phyloP scores from a whole-genome alignment of 2,329 filamentous ascomycete species.

The Clonostachys sp. region DNA sequence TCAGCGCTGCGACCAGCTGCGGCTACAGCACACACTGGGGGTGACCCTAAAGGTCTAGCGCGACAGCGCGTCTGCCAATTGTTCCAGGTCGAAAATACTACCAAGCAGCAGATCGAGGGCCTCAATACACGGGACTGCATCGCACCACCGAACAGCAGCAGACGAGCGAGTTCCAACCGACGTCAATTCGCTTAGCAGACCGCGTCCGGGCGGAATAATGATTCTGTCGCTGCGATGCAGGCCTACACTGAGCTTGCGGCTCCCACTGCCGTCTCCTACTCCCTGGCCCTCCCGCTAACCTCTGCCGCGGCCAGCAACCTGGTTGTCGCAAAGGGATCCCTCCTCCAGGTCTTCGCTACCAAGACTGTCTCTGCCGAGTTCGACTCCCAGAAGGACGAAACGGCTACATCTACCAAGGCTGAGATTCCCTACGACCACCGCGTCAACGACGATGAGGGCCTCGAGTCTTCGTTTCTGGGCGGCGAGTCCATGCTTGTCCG shows the following conservation, averaged over 20 bases:
- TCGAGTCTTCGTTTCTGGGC: constrained; percentile 63
- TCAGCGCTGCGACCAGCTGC: too few relatives aligned
- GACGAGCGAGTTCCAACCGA: too few relatives aligned
- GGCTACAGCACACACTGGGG: too few relatives aligned
- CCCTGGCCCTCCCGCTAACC: constrained; percentile 73
- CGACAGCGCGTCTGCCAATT: too few relatives aligned
- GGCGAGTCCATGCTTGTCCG: constrained; percentile 57
- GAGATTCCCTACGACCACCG: constrained; percentile 45
- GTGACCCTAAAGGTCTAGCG: too few relatives aligned
- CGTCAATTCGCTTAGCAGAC: not conserved
- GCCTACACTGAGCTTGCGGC: constrained; percentile 95
- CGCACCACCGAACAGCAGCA: too few relatives aligned
- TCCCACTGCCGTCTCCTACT: constrained; percentile 90
- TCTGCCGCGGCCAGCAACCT: constrained; percentile 76
- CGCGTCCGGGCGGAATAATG: constrained; percentile 21
- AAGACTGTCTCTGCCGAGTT: constrained; percentile 63
- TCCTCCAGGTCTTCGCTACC: constrained; percentile 85
- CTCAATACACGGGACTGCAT: too few relatives aligned
- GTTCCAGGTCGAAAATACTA: too few relatives aligned
- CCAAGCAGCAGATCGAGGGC: too few relatives aligned
- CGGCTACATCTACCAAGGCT: constrained; percentile 27
- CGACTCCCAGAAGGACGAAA: constrained; percentile 33
- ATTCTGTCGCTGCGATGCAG: constrained; percentile 63
- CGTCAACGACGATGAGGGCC: constrained; percentile 55
- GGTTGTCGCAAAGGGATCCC: constrained; percentile 84